Conservation (phyloP, 2,329 filamentous ascomycete genomes). For the Trichothecium sympodiale region DNA sequence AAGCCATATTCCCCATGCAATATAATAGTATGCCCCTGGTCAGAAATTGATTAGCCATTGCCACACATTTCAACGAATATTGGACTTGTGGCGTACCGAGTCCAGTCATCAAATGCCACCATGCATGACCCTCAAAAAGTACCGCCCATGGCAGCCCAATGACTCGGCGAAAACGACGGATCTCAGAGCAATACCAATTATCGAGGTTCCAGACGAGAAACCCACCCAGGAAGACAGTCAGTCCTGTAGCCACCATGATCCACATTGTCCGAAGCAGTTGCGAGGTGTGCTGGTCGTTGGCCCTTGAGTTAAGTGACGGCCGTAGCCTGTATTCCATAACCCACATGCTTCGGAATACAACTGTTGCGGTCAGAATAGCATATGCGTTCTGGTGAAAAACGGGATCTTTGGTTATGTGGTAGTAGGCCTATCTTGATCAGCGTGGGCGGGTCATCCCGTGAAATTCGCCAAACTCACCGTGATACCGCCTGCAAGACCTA, state of each 20-base stretch:
- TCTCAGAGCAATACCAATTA: slow-evolving; percentile 58
- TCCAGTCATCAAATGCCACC: slow-evolving; percentile 72
- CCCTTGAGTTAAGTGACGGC: slow-evolving; percentile 30
- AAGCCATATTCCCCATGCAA: slow-evolving; percentile 75
- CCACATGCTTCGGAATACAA: slow-evolving; percentile 64
- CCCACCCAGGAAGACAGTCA: slow-evolving; percentile 61
- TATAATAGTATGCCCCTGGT: slow-evolving; percentile 63
- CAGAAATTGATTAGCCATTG: slow-evolving; percentile 18
- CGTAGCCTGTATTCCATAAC: slow-evolving; percentile 50
- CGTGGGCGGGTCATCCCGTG: neutral
- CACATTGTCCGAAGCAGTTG: slow-evolving; percentile 54
- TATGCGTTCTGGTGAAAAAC: slow-evolving; percentile 76
- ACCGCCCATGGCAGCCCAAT: slow-evolving; percentile 61
- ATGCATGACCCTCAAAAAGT: slow-evolving; percentile 47
- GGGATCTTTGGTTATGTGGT: slow-evolving; percentile 73
- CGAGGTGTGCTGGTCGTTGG: slow-evolving; percentile 36
- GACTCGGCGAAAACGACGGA: slow-evolving; percentile 54
- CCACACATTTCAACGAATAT: neutral
- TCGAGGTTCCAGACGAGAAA: slow-evolving; percentile 73
- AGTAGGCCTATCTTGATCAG: slow-evolving; percentile 30
- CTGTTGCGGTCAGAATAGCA: slow-evolving; percentile 56
- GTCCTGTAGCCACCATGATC: slow-evolving; percentile 49
- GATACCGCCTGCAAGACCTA: slow-evolving; percentile 53
- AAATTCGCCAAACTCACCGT: slow-evolving; percentile 49
- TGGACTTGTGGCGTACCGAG: slow-evolving; percentile 34